These are phyloP conservation scores for Saccharomyces kudriavzevii DNA, from an alignment of 805 yeast species.

Conservation along the genomic window DNA sequence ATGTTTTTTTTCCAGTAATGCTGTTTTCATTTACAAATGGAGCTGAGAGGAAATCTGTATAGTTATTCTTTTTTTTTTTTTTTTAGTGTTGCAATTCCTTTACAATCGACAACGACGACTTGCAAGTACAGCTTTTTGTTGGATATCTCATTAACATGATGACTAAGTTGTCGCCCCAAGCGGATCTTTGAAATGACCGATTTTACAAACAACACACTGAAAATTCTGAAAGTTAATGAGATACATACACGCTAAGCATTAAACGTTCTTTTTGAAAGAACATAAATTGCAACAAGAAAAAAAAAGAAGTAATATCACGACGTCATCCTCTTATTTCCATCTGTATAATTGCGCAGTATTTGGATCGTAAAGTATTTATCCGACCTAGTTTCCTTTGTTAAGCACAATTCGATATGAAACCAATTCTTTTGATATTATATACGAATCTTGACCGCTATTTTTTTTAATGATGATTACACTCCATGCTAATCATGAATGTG, in stretches of 20 bases:
- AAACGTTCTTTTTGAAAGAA: not conserved
- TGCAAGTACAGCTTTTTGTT: not conserved
- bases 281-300: not conserved
- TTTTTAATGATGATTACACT: not conserved
- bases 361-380: not conserved
- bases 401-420: not conserved
- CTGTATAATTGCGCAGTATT: not conserved
- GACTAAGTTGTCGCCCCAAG: slow-evolving; percentile 37
- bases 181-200: slow-evolving; percentile 31
- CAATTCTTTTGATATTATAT: not conserved
- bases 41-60: not conserved
- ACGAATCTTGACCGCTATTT: not conserved
- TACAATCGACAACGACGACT: not conserved
- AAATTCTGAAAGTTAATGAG: slow-evolving; percentile 26
- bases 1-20: not conserved
- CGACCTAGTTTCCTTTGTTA: not conserved
- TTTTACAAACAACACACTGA: slow-evolving; percentile 30
- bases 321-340: not conserved
- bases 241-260: not conserved
- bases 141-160: slow-evolving; percentile 15
- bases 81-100: not conserved
- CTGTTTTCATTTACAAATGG: not conserved
- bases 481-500: not conserved
- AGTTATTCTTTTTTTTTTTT: not conserved
- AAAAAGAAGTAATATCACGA: not conserved